Base-by-base conservation (phyloP, 345 rosid species). In the Adansonia digitata region DNA sequence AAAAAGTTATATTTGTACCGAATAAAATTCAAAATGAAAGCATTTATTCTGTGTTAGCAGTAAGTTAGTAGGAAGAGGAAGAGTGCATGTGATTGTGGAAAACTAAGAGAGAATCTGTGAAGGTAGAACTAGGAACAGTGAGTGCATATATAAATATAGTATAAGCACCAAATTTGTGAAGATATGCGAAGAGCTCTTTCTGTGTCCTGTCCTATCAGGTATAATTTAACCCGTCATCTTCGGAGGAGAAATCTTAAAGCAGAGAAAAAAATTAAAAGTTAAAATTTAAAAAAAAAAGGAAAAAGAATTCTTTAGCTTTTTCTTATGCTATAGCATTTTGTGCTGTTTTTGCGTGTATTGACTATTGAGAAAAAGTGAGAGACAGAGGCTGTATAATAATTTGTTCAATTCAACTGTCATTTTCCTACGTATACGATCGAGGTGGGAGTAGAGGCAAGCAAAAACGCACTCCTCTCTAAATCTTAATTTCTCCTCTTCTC, bases 361-460 rank as follows among this genome's bases (percentile, higher is more conserved):
- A 79, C 82, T 77, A 71, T 20, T 10, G 9, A 7, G 70, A 73
- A 78, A 59, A 5, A 29, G 22, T 71, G n/a, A 74, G 61, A 7
- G 18, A 53, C n/a, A n/a, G n/a, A n/a, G n/a, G n/a, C n/a, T n/a
- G n/a, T n/a, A n/a, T n/a, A n/a, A n/a, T n/a, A n/a, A 78, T 78
- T 72, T 65, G 70, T 77, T 75, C 3, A 70, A 78, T n/a, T n/a
- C n/a, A n/a, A 82, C 71, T 82, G 87, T 84, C 87, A 40, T 79
- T 84, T 84, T 82, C 87, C 34, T 79, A 72, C 80, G 82, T 79
- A 86, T 84, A 82, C 86, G 81, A 84, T 78, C 78, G 84, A 84
- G 87, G 86, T 76, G 60, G 69, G 39, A 65, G 86, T 71, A 65
- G 69, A 37, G 53, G 62, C 59, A 56, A 59, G 74, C 20, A 75